Base-by-base conservation (phyloP, 2,329 filamentous ascomycete species). In the Xylariomycetidae sp. region DNA sequence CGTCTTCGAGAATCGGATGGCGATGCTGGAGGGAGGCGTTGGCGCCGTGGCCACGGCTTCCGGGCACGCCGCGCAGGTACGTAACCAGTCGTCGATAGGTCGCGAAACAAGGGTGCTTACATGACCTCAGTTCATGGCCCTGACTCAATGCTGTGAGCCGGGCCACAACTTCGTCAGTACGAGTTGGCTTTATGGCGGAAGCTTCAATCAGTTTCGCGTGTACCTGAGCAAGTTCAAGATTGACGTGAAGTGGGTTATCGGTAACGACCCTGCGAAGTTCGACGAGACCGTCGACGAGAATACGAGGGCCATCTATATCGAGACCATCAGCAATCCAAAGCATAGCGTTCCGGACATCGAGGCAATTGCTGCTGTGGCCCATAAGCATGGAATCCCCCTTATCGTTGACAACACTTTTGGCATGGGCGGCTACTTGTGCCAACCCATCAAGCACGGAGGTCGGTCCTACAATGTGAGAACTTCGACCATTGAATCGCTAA, bases 351-450 rank as follows among this genome's bases (percentile, higher is more conserved):
- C 81, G 0, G 80, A 85, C 43, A 77, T 85, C 38, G 70, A 79
- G 51, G 74, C 70, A 6, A 81, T 85, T 54, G 77, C 71, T 11
- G 74, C 72, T 36, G 66, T 82, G 22, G 78, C 79, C 12, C 79
- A 58, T 29, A 54, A 54, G 32, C 50, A 57, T 20, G 54, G 56
- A 10, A 57, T 60, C 17, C 53, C 55, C 4, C 33, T 59, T 11
- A 47, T 58, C 17, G 74, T 81, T 19, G 81, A 85, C 58, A 85
- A 85, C 62, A 85, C 81, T 4, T 85, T 85, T 44, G 81, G 80
- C 18, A 80, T 81, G 35, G 80, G 81, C 31, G 82, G 82, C 10
- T 85, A 76, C 62, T 76, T 80, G 49, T 64, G 69, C 47, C 70
- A 76, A 12, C 81, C 81, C 9, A 82, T 85, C 49, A 72, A 77